Base-by-base conservation (phyloP, 1,139 yeast species). In the Yamadazyma conglobata region DNA sequence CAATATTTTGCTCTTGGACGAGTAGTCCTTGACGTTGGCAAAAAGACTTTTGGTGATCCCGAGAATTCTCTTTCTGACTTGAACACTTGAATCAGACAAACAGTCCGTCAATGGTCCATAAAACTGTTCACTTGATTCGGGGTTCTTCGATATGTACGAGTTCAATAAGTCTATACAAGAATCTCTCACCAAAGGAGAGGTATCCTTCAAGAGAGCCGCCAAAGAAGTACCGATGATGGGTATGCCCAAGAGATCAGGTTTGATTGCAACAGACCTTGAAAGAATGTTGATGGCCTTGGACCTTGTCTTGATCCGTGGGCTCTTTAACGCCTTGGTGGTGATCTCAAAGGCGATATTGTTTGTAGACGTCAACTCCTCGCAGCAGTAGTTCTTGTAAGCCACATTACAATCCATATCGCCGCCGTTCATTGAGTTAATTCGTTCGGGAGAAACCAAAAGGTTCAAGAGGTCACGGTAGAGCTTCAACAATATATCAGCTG, bases 151-250 rank as follows among this genome's bases (percentile, higher is more conserved):
- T 28, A 81, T 49, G 38, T 73, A 77, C 31, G 70, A 69, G 10
- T 73, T 70, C 17, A 85, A 56, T 30, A 87, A 63, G 26, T 85
- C 94, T 16, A 86, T 58, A 2, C 79, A 79, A 0, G 94, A 85
- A 47, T 82, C 89, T 38, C 88, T 67, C 0, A 86, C 91, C 32
- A 79, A 69, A 0, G 94, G 76, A 1, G 89, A 82, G 1, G 65
- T 48, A 42, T 84, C 91, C 5, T 50, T 55, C 22, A 86, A 56
- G 30, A 79, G 40, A 1, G 41, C 30, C 1, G 69, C 48, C 15
- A 86, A 54, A 24, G 77, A 14, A 4, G 19, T 11, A 6, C 6
- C 13, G 13, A 28, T 13, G 6, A 12, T 22, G 6, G 23, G 18
- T 3, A 20, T 17, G 3, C 19, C 31, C 13, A 22, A 10, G 6